A percentile compares a stretch with the other conserved stretches of the same genome.
These are phyloP conservation scores for Rhododendron molle DNA, from an alignment of 148 eudicot species.

Conservation along the genomic window DNA sequence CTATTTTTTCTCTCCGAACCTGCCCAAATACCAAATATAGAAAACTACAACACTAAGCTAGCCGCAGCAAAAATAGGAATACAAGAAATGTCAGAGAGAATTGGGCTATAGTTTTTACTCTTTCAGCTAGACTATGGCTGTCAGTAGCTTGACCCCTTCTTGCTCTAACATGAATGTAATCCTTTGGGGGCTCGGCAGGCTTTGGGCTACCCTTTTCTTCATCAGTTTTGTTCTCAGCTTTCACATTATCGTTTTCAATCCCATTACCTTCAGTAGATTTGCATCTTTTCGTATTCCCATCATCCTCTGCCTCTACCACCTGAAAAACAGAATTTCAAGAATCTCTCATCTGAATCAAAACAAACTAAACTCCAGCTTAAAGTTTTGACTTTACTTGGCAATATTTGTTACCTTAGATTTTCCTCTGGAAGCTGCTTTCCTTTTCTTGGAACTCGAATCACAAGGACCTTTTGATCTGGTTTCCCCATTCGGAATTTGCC, in stretches of 20 bases:
- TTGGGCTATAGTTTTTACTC: conserved; percentile 35
- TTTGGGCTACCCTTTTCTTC: conserved; percentile 31
- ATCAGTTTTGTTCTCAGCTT: conserved; percentile 16
- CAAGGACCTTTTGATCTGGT: conserved; percentile 24
- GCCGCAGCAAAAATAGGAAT: background rate
- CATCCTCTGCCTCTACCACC: conserved; percentile 36
- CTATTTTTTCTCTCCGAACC: conserved; percentile 92
- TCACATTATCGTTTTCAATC: conserved; percentile 20
- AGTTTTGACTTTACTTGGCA: background rate
- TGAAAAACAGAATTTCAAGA: conserved; percentile 12
- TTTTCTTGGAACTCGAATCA: conserved; percentile 45
- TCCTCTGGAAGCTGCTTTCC: conserved; percentile 52
- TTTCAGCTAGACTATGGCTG: conserved; percentile 95
- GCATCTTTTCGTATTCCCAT: conserved; percentile 37
- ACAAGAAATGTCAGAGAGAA: background rate
- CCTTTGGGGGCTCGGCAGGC: conserved; percentile 66
- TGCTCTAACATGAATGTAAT: conserved; percentile 96
- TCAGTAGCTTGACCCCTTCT: conserved; percentile 99
- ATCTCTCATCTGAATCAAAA: background rate
- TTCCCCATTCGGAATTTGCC: conserved; percentile 43
- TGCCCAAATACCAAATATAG: conserved; percentile 14
- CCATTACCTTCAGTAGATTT: conserved; percentile 35
- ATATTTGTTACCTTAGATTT: conserved; percentile 36
- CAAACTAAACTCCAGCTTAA: background rate
- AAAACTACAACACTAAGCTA: background rate